Evolutionary conservation across 495 filamentous ascomycete species (phyloP), one percentile per base, ranked within the genome.

Genomic region (Jackrogersella multiformis): DNA sequence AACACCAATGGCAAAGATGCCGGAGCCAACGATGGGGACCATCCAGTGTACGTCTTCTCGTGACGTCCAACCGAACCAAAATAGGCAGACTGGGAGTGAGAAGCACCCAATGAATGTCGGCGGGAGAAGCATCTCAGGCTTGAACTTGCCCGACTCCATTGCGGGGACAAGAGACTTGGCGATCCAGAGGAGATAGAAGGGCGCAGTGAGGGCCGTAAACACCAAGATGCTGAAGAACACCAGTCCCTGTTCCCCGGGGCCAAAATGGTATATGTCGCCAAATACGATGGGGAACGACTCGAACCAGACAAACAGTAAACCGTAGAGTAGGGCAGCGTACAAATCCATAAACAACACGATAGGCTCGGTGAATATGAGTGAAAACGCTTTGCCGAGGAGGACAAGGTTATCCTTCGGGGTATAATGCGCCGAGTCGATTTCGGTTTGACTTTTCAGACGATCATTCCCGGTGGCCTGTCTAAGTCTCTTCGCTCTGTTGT

Each of bases 231-330:
- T 62, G 53, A 66, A 58, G 65, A 74, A 79, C 45, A 79, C 76
- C 65, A 80, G 8, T 64, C 70, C 71, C 74, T 78, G 66, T 9
- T 59, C 49, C 4, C 61, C 68, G 20, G 59, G 2, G 15, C 13
- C 78, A 68, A 94, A 87, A 6, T 81, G 83, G 74, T 94, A 90
- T 28, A 90, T 85, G 12, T 84, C 80, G 12, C 80, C 68, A 73
- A 94, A 94, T 30, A 93, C 87, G 13, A 93, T 70, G 16, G 89
- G 84, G 69, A 93, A 93, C 1, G 90, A 90, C 21, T 91, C 90
- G 71, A 94, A 93, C 78, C 93, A 94, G 5, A 94, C 80, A 69
- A 94, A 93, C 1, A 93, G 73, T n/a, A 93, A 86, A 3, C 90
- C 92, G 10, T 94, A 80, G 9, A 93, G 74, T 15, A 94, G 80